Base-by-base conservation (phyloP, 352 stramenopile genomes). In the Phytophthora boehmeriae region DNA sequence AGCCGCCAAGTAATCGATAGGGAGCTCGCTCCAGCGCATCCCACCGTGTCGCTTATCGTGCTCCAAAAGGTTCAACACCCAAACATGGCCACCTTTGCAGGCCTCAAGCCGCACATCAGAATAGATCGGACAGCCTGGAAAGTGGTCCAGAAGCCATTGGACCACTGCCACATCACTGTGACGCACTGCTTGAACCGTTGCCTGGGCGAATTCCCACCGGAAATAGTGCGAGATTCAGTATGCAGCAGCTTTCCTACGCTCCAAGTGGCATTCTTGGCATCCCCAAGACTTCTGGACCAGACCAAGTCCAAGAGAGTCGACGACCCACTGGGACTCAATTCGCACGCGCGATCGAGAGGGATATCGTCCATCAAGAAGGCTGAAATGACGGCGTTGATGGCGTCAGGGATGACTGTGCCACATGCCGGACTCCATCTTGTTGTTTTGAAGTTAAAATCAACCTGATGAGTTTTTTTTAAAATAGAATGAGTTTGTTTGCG, bases 321-420 rank as follows among this genome's bases (percentile, higher is more conserved):
- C 11, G 50, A 57, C 2, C 36, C 36, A 10, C 14, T 14, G 4
- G 9, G 13, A 27, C 48, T 46, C 14, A 47, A 38, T 30, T 19
- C 36, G 10, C 39, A 48, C 5, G 35, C 50, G n/a, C 23, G 23
- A 11, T 28, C 16, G 16, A 57, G 50, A 8, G 50, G 14, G 16
- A 57, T 38, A n/a, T 48, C 50, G 8, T 23, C 6, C 16, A 57
- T 16, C 13, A 57, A 27, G 36, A 57, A 48, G 35, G 47, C 36
- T 36, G 50, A 57, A 9, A 57, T 10, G 36, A 48, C 4, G 6
- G 36, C 2, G 36, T 16, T 1, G 19, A 56, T 30, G 35, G 10
- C 11, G 13, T 23, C 14, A 27, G 30, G 4, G 14, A 9, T n/a
- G n/a, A n/a, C n/a, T n/a, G n/a, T n/a, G n/a, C n/a, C n/a, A n/a